Conservation (phyloP, 2,329 filamentous ascomycete genomes). For the Moelleriella libera region DNA sequence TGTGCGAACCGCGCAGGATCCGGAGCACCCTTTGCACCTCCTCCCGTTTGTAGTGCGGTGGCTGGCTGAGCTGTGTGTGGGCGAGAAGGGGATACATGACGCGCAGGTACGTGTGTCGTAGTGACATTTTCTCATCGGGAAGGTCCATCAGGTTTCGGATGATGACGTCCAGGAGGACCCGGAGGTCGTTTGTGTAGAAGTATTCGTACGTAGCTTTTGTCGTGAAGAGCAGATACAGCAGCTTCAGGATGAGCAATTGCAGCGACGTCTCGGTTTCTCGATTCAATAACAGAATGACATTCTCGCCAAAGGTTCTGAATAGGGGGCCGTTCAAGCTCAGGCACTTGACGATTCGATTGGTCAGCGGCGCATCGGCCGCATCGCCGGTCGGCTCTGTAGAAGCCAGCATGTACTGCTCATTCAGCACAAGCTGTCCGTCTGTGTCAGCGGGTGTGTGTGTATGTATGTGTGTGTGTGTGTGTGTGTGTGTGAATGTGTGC, state of each 20-base stretch:
- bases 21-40: slow-evolving; percentile 67
- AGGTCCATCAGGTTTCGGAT: slow-evolving; percentile 94
- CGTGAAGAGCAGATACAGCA: slow-evolving; percentile 89
- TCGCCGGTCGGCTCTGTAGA: slow-evolving; percentile 36
- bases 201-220: slow-evolving; percentile 88
- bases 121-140: slow-evolving; percentile 61
- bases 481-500: no score
- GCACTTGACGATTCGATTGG: slow-evolving; percentile 87
- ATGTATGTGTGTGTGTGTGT: no score
- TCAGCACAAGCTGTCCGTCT: slow-evolving; percentile 62
- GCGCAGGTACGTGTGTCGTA: slow-evolving; percentile 88
- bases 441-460: neutral
- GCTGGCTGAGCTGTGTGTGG: slow-evolving; percentile 77
- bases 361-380: slow-evolving; percentile 42
- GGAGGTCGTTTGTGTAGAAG: slow-evolving; percentile 95
- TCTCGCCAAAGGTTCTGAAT: slow-evolving; percentile 94
- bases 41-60: slow-evolving; percentile 82
- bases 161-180: slow-evolving; percentile 88
- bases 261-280: slow-evolving; percentile 88
- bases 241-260: slow-evolving; percentile 90
- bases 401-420: slow-evolving; percentile 94
- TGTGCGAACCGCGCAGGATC: slow-evolving; percentile 51
- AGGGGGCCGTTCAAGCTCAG: slow-evolving; percentile 65
- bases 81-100: slow-evolving; percentile 83
- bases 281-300: slow-evolving; percentile 88